Conservation (phyloP, 108 stramenopile species). For the Pinguiococcus pyrenoidosus region DNA sequence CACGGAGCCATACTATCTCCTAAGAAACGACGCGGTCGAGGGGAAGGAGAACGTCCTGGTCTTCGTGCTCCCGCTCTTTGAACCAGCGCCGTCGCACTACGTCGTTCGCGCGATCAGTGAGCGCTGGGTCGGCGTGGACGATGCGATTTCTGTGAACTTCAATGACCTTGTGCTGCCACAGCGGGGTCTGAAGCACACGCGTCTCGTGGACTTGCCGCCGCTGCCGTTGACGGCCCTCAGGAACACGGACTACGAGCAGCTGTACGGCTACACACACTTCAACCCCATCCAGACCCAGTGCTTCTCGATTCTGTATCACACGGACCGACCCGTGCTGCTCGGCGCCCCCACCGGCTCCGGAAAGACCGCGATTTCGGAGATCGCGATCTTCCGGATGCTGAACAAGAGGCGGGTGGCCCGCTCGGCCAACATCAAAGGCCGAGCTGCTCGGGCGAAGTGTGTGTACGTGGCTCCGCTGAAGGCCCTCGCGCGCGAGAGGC, state of each 20-base stretch:
- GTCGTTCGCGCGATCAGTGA: constrained; percentile 69
- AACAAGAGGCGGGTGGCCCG: too few species aligned
- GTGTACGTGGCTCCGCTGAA: constrained; percentile 98
- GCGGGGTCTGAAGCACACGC: constrained; percentile 55
- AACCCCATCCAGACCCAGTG: constrained; percentile 89
- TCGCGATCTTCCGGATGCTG: constrained; percentile 72
- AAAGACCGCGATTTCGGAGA: constrained; percentile 74
- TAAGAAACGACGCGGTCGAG: constrained; percentile 14
- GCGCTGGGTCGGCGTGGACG: constrained; percentile 83
- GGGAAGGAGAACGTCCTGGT: constrained; percentile 47
- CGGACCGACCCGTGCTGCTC: constrained; percentile 76
- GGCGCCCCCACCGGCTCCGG: constrained; percentile 94
- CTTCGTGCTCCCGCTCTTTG: constrained; percentile 74
- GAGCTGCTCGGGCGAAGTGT: constrained; percentile 57
- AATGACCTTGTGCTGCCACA: constrained; percentile 60
- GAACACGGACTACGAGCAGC: constrained; percentile 56
- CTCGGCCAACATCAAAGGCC: too few species aligned
- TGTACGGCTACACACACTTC: constrained; percentile 81
- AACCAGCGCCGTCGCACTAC: constrained; percentile 75
- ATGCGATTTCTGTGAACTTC: constrained; percentile 63
- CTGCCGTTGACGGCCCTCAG: constrained; percentile 72
- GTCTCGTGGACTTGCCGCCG: constrained; percentile 74
- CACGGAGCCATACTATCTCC: constrained; percentile 15
- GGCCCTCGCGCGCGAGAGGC: constrained; percentile 84
- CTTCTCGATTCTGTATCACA: constrained; percentile 79